Percentiles rank a stretch among this genome's conserved stretches.
Conservation (phyloP, 1,139 yeast genomes). For the Scheffersomyces lignicola region DNA sequence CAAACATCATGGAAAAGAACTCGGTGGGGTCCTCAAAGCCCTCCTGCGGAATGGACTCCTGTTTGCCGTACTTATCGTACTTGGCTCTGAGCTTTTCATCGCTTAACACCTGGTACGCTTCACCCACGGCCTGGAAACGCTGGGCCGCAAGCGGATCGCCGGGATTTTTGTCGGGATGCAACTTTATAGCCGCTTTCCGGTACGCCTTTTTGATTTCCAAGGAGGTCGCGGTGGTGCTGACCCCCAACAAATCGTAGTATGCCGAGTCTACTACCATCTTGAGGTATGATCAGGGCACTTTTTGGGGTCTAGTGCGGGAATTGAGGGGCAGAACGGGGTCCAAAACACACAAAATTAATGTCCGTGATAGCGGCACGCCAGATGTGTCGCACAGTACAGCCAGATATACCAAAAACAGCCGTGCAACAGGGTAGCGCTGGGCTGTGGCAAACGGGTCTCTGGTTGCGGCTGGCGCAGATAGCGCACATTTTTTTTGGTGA, state of each 20-base stretch:
- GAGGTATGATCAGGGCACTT: too few species aligned
- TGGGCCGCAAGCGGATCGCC: constrained; percentile 77
- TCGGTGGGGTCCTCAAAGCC: constrained; percentile 92
- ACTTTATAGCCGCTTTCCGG: constrained; percentile 80
- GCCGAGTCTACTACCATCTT: constrained; percentile 97
- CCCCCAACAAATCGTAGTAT: constrained; percentile 78
- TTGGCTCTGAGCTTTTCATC: constrained; percentile 71
- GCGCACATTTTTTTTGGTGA: too few species aligned
- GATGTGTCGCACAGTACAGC: too few species aligned
- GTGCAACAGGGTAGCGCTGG: too few species aligned
- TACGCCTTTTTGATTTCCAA: constrained; percentile 91
- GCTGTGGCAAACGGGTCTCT: too few species aligned
- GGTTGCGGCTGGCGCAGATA: too few species aligned
- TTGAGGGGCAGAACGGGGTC: neutral
- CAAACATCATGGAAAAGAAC: constrained; percentile 69
- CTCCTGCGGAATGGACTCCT: constrained; percentile 74
- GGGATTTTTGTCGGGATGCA: constrained; percentile 97
- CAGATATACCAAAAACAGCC: too few species aligned
- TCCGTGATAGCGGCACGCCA: too few species aligned
- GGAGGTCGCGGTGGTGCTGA: constrained; percentile 70
- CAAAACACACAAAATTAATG: too few species aligned
- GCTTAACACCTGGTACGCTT: constrained; percentile 82
- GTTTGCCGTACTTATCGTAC: constrained; percentile 85
- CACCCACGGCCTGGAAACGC: constrained; percentile 68
- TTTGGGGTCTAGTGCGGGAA: too few species aligned